Percentiles rank a stretch among this genome's conserved stretches.
Evolutionary conservation across 305 asterid genomes (phyloP).

Genomic region (Withania somnifera): DNA sequence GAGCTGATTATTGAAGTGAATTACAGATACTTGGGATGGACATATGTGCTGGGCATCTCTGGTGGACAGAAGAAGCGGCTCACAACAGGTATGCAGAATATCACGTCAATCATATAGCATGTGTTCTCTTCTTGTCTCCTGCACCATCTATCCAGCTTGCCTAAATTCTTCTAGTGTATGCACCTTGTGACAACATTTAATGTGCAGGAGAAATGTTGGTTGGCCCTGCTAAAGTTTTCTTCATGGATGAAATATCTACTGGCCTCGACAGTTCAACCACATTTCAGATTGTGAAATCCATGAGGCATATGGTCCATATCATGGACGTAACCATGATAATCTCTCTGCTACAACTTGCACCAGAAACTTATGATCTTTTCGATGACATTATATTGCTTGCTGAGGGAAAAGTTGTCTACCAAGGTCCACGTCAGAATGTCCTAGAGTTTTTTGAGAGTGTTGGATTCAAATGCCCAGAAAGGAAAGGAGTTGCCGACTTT

Average conservation of each 20-base stretch:
- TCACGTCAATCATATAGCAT: background rate
- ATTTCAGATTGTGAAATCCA: conserved; percentile 63
- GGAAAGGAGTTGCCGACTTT: conserved; percentile 91
- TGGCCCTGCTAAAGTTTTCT: conserved; percentile 91
- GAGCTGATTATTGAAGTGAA: background rate
- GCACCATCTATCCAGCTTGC: background rate
- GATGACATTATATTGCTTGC: conserved; percentile 76
- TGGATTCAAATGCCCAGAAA: conserved; percentile 83
- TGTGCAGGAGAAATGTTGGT: conserved; percentile 84
- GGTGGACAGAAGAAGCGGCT: conserved; percentile 97
- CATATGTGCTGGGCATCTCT: conserved; percentile 90
- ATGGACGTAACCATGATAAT: conserved; percentile 83
- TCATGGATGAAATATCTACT: conserved; percentile 96
- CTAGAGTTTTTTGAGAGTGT: conserved; percentile 72
- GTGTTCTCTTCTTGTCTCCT: background rate
- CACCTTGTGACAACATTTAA: background rate
- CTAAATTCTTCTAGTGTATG: background rate
- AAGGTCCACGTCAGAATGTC: conserved; percentile 78
- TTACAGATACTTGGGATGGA: conserved; percentile 85
- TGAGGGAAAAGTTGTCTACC: conserved; percentile 69
- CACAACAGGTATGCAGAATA: conserved; percentile 58
- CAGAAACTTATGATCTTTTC: conserved; percentile 80
- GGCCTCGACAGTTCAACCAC: conserved; percentile 99
- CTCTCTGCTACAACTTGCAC: conserved; percentile 95
- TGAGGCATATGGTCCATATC: conserved; percentile 91